Percentiles rank a stretch among this genome's conserved stretches.
These are phyloP conservation scores for Pseudozyma pruni DNA, from an alignment of 1,284 basidiomycete genomes.

Conservation along the genomic window DNA sequence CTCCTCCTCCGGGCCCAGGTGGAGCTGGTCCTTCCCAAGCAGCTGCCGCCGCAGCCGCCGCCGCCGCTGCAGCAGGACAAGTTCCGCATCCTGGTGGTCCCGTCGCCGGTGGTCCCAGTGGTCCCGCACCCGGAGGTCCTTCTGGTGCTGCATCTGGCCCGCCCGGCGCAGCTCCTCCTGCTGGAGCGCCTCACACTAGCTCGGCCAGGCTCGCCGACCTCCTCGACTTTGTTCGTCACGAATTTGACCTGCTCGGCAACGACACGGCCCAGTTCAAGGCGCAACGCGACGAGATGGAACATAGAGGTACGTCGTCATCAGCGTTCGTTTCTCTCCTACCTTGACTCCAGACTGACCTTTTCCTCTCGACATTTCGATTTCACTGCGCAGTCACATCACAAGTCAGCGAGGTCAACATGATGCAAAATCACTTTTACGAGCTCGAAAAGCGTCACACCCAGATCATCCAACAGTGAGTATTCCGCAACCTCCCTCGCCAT, in stretches of 20 bases:
- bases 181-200: slow-evolving; percentile 43
- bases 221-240: slow-evolving; percentile 83
- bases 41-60: slow-evolving; percentile 35
- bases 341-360: not conserved
- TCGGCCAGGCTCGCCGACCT: slow-evolving; percentile 76
- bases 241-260: slow-evolving; percentile 81
- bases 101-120: slow-evolving; percentile 36
- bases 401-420: slow-evolving; percentile 58
- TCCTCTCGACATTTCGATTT: too few species aligned
- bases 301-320: slow-evolving; percentile 75
- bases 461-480: slow-evolving; percentile 74
- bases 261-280: slow-evolving; percentile 78
- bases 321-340: not conserved
- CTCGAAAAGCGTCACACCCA: slow-evolving; percentile 79
- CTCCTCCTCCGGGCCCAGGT: slow-evolving; percentile 42
- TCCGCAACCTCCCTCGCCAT: not conserved
- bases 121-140: slow-evolving; percentile 30
- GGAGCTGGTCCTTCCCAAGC: slow-evolving; percentile 43
- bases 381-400: slow-evolving; percentile 55
- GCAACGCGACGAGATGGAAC: slow-evolving; percentile 89
- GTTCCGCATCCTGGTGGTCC: slow-evolving; percentile 45
- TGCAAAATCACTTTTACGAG: slow-evolving; percentile 76
- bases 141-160: slow-evolving; percentile 39
- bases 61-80: slow-evolving; percentile 37
- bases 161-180: slow-evolving; percentile 36